These are phyloP conservation scores for Neoarthrinium moseri DNA, from an alignment of 2,329 filamentous ascomycete genomes.

Conservation along the genomic window DNA sequence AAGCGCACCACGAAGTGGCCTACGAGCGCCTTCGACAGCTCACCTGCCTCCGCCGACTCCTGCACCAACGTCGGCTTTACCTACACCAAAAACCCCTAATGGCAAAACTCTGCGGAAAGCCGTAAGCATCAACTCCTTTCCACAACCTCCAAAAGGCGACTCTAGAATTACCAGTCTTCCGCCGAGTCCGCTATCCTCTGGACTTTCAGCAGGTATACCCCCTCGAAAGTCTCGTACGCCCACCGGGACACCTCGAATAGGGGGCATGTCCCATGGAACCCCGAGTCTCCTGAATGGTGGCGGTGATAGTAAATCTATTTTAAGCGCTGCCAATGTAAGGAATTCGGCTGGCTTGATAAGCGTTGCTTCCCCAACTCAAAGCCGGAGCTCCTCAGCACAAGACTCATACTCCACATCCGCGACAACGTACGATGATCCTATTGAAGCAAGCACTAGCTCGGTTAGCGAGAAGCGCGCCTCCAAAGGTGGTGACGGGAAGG, in stretches of 20 bases:
- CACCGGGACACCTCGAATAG: constrained; percentile 49
- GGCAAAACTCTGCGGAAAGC: constrained; percentile 78
- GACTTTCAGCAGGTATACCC: constrained; percentile 30
- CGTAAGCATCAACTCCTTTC: constrained; percentile 91
- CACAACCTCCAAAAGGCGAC: constrained; percentile 76
- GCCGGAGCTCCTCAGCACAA: constrained; percentile 86
- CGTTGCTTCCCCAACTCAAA: constrained; percentile 80
- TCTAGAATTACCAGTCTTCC: constrained; percentile 60
- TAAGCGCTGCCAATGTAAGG: constrained; percentile 57
- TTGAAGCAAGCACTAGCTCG: constrained; percentile 47
- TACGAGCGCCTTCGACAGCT: constrained; percentile 59
- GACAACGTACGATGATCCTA: constrained; percentile 81
- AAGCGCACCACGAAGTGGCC: constrained; percentile 53
- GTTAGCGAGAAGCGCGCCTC: constrained; percentile 47
- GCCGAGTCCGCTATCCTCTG: constrained; percentile 57
- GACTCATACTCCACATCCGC: constrained; percentile 89
- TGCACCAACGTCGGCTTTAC: constrained; percentile 51
- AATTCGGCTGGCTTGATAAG: constrained; percentile 75
- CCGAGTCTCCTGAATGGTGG: constrained; percentile 79
- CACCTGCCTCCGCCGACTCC: constrained; percentile 50
- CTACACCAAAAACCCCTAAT: constrained; percentile 56
- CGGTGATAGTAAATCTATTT: constrained; percentile 73
- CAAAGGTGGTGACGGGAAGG: constrained; percentile 69
- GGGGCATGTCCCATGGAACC: constrained; percentile 50
- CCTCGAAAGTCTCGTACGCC: constrained; percentile 51